Evolutionary conservation across 352 stramenopile genomes (phyloP).

Genomic region (Phytopythium kandeliae): DNA sequence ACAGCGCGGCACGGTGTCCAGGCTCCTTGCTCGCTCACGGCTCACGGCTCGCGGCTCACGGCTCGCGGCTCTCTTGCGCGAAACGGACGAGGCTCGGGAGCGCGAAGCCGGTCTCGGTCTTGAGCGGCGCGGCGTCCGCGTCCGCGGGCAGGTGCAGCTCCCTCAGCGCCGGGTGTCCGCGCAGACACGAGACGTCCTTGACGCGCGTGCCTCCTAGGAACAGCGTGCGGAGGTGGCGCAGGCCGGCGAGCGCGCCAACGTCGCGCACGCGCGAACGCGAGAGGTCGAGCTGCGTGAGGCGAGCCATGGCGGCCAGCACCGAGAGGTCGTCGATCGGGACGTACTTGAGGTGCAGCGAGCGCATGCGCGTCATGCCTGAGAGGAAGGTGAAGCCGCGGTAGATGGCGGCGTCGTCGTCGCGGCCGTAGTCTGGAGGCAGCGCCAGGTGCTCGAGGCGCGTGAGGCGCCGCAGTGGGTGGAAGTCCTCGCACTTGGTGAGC

Average conservation of each 20-base stretch:
- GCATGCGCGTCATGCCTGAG: conserved; percentile 1
- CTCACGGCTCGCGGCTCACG: too few relatives aligned
- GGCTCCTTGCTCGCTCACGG: too few relatives aligned
- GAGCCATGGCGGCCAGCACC: neutral
- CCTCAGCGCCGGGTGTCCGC: neutral
- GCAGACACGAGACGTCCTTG: conserved; percentile 1
- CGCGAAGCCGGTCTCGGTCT: neutral
- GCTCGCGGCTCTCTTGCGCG: neutral
- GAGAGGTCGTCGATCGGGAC: neutral
- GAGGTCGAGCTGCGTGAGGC: neutral
- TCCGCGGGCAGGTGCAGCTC: neutral
- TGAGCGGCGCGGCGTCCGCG: neutral
- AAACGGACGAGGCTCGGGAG: neutral
- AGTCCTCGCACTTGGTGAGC: neutral
- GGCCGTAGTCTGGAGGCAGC: neutral
- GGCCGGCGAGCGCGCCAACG: neutral
- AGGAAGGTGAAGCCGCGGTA: neutral
- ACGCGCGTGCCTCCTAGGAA: neutral
- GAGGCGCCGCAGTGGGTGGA: neutral
- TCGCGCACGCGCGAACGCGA: neutral
- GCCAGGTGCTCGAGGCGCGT: neutral
- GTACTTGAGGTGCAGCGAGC: conserved; percentile 3
- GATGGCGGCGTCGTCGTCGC: neutral
- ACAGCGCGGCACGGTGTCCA: too few relatives aligned
- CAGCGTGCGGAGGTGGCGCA: neutral